phyloP scores from a whole-genome alignment of 805 yeast genomes.

The Brettanomyces bruxellensis region DNA sequence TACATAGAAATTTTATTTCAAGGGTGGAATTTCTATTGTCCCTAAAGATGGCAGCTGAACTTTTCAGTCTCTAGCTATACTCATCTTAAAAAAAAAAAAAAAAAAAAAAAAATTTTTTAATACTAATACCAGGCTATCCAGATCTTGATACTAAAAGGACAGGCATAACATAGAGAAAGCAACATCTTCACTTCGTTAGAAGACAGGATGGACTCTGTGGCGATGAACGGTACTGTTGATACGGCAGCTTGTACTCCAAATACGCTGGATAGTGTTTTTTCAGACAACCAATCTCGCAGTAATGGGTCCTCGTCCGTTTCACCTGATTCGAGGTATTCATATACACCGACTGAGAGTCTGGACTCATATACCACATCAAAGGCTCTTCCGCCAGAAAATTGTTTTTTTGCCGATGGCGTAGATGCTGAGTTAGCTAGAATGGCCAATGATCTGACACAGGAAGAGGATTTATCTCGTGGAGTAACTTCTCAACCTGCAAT shows the following conservation, averaged over 20 bases:
- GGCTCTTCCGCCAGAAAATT: conserved; percentile 1
- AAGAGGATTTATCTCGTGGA: not conserved
- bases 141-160: too few relatives aligned
- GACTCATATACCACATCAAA: conserved; percentile 9
- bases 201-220: not conserved
- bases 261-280: not conserved
- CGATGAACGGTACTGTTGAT: conserved; percentile 1
- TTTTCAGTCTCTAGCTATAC: too few relatives aligned
- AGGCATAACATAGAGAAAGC: too few relatives aligned
- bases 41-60: too few relatives aligned
- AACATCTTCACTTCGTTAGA: too few relatives aligned
- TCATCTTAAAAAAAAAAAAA: too few relatives aligned
- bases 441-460: not conserved
- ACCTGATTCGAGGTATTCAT: conserved; percentile 13
- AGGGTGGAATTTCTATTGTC: too few relatives aligned
- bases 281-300: conserved; percentile 1
- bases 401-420: conserved; percentile 2
- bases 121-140: too few relatives aligned
- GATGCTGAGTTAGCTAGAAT: conserved; percentile 4
- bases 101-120: too few relatives aligned
- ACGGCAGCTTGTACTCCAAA: conserved; percentile 2
- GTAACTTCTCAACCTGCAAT: not conserved
- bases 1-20: too few relatives aligned
- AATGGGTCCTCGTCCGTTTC: conserved; percentile 6
- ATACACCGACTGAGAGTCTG: conserved; percentile 16